phyloP scores from a whole-genome alignment of 179 eudicot genomes.

The Gypsophila paniculata region DNA sequence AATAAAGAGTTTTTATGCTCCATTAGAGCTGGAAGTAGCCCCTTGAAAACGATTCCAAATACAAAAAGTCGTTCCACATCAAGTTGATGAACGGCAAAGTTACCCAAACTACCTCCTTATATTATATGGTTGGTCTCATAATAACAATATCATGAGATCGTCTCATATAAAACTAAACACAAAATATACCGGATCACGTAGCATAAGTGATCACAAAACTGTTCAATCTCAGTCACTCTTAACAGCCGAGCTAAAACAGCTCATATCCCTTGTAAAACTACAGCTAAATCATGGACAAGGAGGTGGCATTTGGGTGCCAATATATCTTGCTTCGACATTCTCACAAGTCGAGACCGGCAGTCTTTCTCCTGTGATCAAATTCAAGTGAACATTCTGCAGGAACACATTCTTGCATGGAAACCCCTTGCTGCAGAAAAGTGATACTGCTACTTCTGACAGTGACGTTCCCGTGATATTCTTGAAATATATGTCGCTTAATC shows the following conservation, averaged over 20 bases:
- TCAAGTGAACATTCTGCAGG: constrained; percentile 32
- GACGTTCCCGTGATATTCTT: constrained; percentile 34
- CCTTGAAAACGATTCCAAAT: background rate
- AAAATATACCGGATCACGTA: background rate
- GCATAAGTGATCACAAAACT: constrained; percentile 19
- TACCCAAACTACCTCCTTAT: too few species aligned
- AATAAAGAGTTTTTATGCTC: background rate
- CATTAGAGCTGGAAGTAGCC: background rate
- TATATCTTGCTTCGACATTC: constrained; percentile 41
- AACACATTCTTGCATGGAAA: constrained; percentile 32
- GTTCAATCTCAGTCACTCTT: constrained; percentile 2
- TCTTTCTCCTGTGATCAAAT: constrained; percentile 29
- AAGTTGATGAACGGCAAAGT: too few species aligned
- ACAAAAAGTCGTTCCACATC: background rate
- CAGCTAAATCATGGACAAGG: constrained; percentile 30
- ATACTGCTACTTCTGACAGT: constrained; percentile 31
- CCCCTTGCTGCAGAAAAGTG: constrained; percentile 33
- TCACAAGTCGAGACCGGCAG: constrained; percentile 40
- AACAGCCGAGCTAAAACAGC: background rate
- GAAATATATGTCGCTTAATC: constrained; percentile 34
- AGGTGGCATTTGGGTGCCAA: constrained; percentile 51
- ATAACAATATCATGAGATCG: too few species aligned
- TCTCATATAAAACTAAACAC: background rate
- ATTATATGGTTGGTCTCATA: too few species aligned
- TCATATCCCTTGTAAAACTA: background rate